phyloP scores from a whole-genome alignment of 805 yeast genomes.

The Monosporozyma aerobia region DNA sequence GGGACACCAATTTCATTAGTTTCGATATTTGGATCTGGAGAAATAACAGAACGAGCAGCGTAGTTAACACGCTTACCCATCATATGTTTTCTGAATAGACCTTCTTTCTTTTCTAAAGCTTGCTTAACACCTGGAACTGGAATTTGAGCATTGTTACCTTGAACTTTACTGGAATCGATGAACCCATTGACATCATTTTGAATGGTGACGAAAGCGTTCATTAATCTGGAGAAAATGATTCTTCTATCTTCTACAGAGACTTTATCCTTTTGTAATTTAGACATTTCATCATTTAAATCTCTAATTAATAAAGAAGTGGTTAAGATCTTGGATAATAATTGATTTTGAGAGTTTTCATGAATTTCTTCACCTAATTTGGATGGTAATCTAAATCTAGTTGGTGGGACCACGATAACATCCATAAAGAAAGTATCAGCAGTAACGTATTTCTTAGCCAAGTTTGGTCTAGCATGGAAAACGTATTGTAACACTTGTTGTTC shows the following conservation, averaged over 20 bases:
- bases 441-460: constrained; percentile 34
- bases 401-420: constrained; percentile 84
- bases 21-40: constrained; percentile 97
- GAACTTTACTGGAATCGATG: constrained; percentile 85
- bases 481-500: constrained; percentile 63
- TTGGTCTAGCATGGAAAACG: constrained; percentile 77
- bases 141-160: constrained; percentile 50
- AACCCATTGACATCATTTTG: constrained; percentile 94
- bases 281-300: constrained; percentile 80
- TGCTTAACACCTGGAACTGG: constrained; percentile 96
- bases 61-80: constrained; percentile 99
- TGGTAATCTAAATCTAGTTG: constrained; percentile 95
- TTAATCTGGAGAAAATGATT: constrained; percentile 73
- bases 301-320: constrained; percentile 74
- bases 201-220: constrained; percentile 90
- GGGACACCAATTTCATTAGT: constrained; percentile 98
- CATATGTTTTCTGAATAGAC: constrained; percentile 96
- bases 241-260: constrained; percentile 63
- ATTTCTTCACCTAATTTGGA: constrained; percentile 92
- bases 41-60: constrained; percentile 97
- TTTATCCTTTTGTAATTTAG: constrained; percentile 48
- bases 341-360: constrained; percentile 91
- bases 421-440: constrained; percentile 82
- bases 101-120: constrained; percentile 96
- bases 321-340: constrained; percentile 68